Conservation (phyloP, 1,139 yeast genomes). For the Zygosaccharomyces sapae region DNA sequence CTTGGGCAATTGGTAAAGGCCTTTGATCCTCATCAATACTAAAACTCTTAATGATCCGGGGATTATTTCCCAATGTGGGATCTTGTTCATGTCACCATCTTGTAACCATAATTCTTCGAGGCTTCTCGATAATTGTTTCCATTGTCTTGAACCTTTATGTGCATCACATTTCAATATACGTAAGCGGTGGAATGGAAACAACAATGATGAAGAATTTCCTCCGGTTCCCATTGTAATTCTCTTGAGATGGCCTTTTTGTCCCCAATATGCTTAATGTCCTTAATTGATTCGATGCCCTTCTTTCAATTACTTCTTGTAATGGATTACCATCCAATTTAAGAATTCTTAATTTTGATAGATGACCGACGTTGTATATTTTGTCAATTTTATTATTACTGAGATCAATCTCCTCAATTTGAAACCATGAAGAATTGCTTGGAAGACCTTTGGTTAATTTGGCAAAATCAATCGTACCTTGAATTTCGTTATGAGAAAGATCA, state of each 20-base stretch:
- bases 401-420: conserved; percentile 23
- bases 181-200: conserved; percentile 9
- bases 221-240: not conserved
- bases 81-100: conserved; percentile 6
- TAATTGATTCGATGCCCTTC: not conserved
- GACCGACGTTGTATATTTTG: conserved; percentile 18
- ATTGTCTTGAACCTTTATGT: conserved; percentile 3
- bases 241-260: conserved; percentile 2
- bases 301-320: conserved; percentile 15
- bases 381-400: conserved; percentile 26
- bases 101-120: conserved; percentile 11
- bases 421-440: conserved; percentile 18
- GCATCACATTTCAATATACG: conserved; percentile 10
- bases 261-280: conserved; percentile 9
- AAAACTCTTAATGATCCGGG: conserved; percentile 11
- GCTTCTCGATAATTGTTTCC: conserved; percentile 8
- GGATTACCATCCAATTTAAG: conserved; percentile 28
- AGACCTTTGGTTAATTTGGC: conserved; percentile 18
- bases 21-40: conserved; percentile 8
- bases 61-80: conserved; percentile 10
- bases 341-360: conserved; percentile 18
- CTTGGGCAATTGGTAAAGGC: conserved; percentile 9
- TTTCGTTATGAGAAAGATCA: conserved; percentile 23
- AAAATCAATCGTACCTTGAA: conserved; percentile 26
- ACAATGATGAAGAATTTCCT: not conserved